These are phyloP conservation scores for Phytophthora citrophthora DNA, from an alignment of 352 stramenopile genomes.

Conservation along the genomic window DNA sequence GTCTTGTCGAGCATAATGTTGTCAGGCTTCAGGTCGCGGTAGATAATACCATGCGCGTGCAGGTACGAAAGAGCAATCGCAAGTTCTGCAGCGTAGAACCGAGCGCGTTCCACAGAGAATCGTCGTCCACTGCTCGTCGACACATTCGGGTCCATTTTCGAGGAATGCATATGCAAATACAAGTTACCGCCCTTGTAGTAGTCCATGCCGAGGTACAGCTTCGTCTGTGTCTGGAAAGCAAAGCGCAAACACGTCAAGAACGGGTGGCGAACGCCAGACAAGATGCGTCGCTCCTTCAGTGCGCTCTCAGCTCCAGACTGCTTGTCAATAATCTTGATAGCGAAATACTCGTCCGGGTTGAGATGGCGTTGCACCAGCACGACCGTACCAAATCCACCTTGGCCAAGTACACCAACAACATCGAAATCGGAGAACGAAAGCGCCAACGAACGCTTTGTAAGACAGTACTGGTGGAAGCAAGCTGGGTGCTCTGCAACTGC, in stretches of 20 bases:
- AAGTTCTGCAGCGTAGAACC: conserved; percentile 90
- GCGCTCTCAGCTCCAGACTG: conserved; percentile 76
- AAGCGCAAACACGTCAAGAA: conserved; percentile 86
- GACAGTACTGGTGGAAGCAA: conserved; percentile 85
- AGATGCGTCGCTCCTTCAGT: conserved; percentile 77
- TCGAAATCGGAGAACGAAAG: conserved; percentile 89
- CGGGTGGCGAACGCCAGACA: conserved; percentile 78
- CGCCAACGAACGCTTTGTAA: conserved; percentile 83
- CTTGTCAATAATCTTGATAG: conserved; percentile 91
- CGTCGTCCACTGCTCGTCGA: conserved; percentile 75
- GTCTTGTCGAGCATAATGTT: conserved; percentile 91
- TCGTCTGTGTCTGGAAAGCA: conserved; percentile 87
- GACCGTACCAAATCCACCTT: conserved; percentile 83
- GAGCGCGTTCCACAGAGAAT: conserved; percentile 69
- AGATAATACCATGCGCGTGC: conserved; percentile 87
- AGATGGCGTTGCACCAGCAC: conserved; percentile 83
- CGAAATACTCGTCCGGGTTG: conserved; percentile 81
- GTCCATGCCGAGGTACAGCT: conserved; percentile 82
- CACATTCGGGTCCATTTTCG: conserved; percentile 81
- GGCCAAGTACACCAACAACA: conserved; percentile 82
- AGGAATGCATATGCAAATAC: conserved; percentile 90
- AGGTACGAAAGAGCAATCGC: conserved; percentile 88
- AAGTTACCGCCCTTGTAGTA: conserved; percentile 89
- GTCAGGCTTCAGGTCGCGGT: conserved; percentile 89
- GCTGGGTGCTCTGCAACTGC: conserved; percentile 74